Base-by-base conservation (phyloP, 1,284 basidiomycete species). In the Melampsora medusae region DNA sequence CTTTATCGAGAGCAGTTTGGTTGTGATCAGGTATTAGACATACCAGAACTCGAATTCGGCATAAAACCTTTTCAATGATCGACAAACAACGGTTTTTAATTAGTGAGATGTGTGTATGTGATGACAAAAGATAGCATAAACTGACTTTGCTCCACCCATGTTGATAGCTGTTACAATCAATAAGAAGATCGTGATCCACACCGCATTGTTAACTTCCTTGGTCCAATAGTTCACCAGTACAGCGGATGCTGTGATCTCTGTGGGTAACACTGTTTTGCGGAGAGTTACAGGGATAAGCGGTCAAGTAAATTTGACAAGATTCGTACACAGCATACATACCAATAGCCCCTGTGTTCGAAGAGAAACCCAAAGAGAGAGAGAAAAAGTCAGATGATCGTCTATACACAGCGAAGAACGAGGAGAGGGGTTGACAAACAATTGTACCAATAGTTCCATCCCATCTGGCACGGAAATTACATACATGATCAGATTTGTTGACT, bases 401-500 rank as follows among this genome's bases (percentile, higher is more conserved):
- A n/a, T 12, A 67, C 5, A 4, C 16, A 28, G 16, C 19, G 42
- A 35, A 38, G 28, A 38, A 25, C 35, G 17, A 35, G 56, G 42
- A 46, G 16, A 46, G 14, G 42, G 42, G 42, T 46, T 46, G 42
- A 46, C 42, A 5, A 46, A 46, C 42, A 46, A 60, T 79, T 79
- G 78, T 81, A 82, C 76, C 79, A 82, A 81, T 91, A 75, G 28
- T 49, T 64, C 53, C 64, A 64, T 1, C 62, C 67, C 60, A 76
- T 77, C 60, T 61, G 16, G n/a, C 19, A 33, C 10, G 0, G 2
- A 31, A 16, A 7, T 22, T 4, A 38, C 28, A 9, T 19, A 35
- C n/a, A n/a, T n/a, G n/a, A 10, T 50, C 33, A 35, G 49, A 42
- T 53, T 67, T 7, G 92, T 80, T 91, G 89, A 90, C 90, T 92